These are phyloP conservation scores for Favolaschia claudopus DNA, from an alignment of 768 basidiomycete species.

Conservation along the genomic window DNA sequence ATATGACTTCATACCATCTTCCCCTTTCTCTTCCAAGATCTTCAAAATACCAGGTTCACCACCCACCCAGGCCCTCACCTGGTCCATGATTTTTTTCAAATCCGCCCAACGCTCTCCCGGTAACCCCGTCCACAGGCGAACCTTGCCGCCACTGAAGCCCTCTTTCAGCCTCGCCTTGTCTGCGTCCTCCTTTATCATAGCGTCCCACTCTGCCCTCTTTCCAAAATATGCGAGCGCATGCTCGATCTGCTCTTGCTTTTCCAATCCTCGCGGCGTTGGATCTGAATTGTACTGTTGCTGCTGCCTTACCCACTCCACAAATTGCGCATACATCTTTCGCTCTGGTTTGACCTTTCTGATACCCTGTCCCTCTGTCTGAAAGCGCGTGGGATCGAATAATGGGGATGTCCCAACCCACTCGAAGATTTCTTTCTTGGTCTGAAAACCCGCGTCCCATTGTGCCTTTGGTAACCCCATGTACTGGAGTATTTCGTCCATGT, in stretches of 20 bases:
- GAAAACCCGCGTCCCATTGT: slow-evolving; percentile 60
- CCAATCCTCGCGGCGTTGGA: slow-evolving; percentile 28
- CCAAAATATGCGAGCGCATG: slow-evolving; percentile 62
- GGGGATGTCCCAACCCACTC: slow-evolving; percentile 62
- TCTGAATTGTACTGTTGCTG: slow-evolving; percentile 13
- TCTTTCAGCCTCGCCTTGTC: slow-evolving; percentile 46
- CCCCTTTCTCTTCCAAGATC: slow-evolving; percentile 46
- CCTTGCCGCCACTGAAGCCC: slow-evolving; percentile 55
- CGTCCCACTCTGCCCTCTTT: slow-evolving; percentile 57
- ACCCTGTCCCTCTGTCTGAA: slow-evolving; percentile 44
- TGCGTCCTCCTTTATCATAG: slow-evolving; percentile 37
- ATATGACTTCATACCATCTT: slow-evolving; percentile 45
- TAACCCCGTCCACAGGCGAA: slow-evolving; percentile 63
- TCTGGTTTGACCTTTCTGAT: slow-evolving; percentile 52
- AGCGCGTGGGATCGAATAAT: slow-evolving; percentile 56
- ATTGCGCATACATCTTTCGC: slow-evolving; percentile 67
- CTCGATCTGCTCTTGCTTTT: slow-evolving; percentile 36
- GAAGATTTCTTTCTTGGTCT: slow-evolving; percentile 60
- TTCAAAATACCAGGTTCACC: slow-evolving; percentile 53
- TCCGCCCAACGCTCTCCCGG: slow-evolving; percentile 47
- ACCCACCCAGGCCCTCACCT: slow-evolving; percentile 52
- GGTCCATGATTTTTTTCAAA: slow-evolving; percentile 61
- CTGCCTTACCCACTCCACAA: slow-evolving; percentile 56
- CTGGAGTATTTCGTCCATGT: slow-evolving; percentile 55
- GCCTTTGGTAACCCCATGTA: slow-evolving; percentile 68